phyloP scores from a whole-genome alignment of 441 rosid species.

The Populus hybrid region DNA sequence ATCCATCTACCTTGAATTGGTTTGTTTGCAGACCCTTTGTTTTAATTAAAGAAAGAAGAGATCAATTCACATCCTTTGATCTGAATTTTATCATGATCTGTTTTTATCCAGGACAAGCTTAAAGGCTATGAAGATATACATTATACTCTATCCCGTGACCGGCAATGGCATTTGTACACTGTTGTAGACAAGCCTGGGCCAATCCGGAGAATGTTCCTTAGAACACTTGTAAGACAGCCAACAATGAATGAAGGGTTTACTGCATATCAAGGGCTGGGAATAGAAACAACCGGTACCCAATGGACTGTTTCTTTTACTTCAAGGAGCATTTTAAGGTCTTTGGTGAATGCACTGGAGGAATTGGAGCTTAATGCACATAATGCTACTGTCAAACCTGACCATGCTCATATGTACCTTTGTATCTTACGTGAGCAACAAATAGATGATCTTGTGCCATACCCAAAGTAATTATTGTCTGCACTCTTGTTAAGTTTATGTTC shows the following conservation, averaged over 20 bases:
- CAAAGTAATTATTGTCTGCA: constrained; percentile 49
- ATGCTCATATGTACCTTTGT: constrained; percentile 96
- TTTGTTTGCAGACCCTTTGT: constrained; percentile 31
- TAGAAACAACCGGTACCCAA: constrained; percentile 41
- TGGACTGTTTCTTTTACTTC: constrained; percentile 68
- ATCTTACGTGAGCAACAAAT: constrained; percentile 85
- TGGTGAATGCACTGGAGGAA: constrained; percentile 97
- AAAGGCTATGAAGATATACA: constrained; percentile 75
- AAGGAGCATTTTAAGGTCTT: constrained; percentile 79
- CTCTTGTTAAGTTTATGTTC: constrained; percentile 10
- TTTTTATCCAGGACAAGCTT: constrained; percentile 79
- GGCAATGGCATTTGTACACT: constrained; percentile 96
- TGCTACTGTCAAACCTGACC: constrained; percentile 77
- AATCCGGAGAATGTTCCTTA: constrained; percentile 89
- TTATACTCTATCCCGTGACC: constrained; percentile 79
- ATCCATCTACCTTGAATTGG: constrained; percentile 96
- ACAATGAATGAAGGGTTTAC: constrained; percentile 62
- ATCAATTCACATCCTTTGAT: not conserved
- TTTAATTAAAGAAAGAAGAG: not conserved
- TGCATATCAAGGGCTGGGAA: constrained; percentile 58
- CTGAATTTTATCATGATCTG: constrained; percentile 19
- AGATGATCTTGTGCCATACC: constrained; percentile 83
- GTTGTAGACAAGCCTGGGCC: constrained; percentile 81
- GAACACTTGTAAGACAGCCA: constrained; percentile 94
- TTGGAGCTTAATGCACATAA: constrained; percentile 92